Conservation (phyloP, 805 yeast genomes). For the Jamesozyma piceae region DNA sequence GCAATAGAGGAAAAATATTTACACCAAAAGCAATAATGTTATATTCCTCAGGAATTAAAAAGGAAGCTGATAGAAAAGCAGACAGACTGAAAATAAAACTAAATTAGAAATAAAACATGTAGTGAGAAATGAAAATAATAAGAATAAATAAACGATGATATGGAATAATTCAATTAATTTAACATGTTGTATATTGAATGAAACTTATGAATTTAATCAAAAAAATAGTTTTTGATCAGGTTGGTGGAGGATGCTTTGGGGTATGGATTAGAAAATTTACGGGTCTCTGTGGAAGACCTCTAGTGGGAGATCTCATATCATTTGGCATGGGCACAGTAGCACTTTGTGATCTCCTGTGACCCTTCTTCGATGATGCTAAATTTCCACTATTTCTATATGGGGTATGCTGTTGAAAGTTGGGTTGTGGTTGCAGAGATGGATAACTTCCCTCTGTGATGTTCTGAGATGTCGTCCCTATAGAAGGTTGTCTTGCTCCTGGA, state of each 20-base stretch:
- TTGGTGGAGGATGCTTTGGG: slow-evolving; percentile 30
- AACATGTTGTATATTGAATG: not conserved
- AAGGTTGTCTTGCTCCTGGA: not conserved
- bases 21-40: no score
- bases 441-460: not conserved
- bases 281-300: slow-evolving; percentile 14
- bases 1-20: no score
- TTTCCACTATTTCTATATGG: not conserved
- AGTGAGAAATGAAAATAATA: not conserved
- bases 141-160: not conserved
- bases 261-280: slow-evolving; percentile 28
- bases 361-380: slow-evolving; percentile 1
- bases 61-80: not conserved
- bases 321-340: slow-evolving; percentile 12
- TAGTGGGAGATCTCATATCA: slow-evolving; percentile 10
- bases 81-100: not conserved
- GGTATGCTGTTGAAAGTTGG: not conserved
- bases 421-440: not conserved
- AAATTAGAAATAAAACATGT: not conserved
- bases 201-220: not conserved
- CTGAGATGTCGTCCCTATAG: not conserved
- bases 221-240: slow-evolving; percentile 2
- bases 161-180: not conserved
- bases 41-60: not conserved
- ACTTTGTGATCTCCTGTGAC: slow-evolving; percentile 25